phyloP scores from a whole-genome alignment of 306 rosid genomes.

The Ziziphus jujuba region DNA sequence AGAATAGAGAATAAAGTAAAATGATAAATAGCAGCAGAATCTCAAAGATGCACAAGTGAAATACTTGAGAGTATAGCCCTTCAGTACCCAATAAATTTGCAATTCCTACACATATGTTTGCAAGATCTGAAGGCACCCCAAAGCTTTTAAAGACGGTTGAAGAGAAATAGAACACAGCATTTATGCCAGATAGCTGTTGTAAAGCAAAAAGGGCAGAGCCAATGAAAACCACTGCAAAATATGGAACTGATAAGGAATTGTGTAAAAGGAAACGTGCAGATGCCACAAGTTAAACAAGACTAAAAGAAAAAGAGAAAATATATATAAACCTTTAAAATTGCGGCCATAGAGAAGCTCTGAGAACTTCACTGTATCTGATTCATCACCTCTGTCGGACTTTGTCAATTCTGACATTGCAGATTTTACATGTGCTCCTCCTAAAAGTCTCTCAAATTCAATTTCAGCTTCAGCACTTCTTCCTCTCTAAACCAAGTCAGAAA shows the following conservation, averaged over 20 bases:
- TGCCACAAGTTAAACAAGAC: slow-evolving; percentile 1
- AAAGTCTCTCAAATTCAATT: slow-evolving; percentile 67
- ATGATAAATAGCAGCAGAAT: slow-evolving; percentile 21
- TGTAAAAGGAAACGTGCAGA: slow-evolving; percentile 22
- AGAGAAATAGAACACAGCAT: slow-evolving; percentile 86
- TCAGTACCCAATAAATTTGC: slow-evolving; percentile 64
- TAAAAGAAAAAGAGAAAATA: neutral
- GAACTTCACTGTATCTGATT: slow-evolving; percentile 40
- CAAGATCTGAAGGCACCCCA: slow-evolving; percentile 67
- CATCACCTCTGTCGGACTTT: slow-evolving; percentile 66
- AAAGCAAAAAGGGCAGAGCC: slow-evolving; percentile 84
- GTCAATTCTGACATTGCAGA: slow-evolving; percentile 69
- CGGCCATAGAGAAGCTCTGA: slow-evolving; percentile 59
- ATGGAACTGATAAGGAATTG: slow-evolving; percentile 33
- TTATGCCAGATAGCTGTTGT: slow-evolving; percentile 92
- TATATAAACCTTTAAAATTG: slow-evolving; percentile 54
- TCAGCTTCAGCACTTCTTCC: slow-evolving; percentile 79
- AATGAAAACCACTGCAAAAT: slow-evolving; percentile 85
- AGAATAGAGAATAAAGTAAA: slow-evolving; percentile 23
- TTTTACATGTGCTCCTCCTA: slow-evolving; percentile 71
- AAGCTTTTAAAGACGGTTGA: slow-evolving; percentile 74
- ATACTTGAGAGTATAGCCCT: slow-evolving; percentile 17
- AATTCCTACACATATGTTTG: slow-evolving; percentile 65
- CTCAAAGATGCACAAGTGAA: slow-evolving; percentile 6
- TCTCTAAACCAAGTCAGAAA: slow-evolving; percentile 50